Base-by-base conservation (phyloP, 2,329 filamentous ascomycete genomes). In the Calonectria hawksworthii region DNA sequence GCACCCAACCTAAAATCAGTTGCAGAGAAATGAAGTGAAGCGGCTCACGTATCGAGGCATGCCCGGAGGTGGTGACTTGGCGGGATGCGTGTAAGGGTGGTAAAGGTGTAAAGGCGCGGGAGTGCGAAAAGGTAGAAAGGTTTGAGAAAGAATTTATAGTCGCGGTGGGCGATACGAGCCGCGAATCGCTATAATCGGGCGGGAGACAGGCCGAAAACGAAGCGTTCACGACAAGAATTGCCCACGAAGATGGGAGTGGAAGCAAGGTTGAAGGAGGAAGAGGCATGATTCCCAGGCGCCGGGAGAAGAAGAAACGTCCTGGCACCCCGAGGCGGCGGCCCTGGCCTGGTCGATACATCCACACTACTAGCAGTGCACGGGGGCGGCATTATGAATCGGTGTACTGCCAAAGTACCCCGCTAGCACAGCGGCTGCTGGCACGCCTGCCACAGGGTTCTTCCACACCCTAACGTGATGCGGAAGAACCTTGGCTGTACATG, bases 281-380 rank as follows among this genome's bases (percentile, higher is more conserved):
- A 82, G 82, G 78, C 77, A 82, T 83, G 83, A 82, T 80, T 83
- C 80, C 81, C 81, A 83, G 79, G 79, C 80, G 79, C 80, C 80
- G 83, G 81, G 81, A 83, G 82, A 84, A 85, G 82, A 82, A 84
- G 82, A 85, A 85, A 84, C 83, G 83, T 83, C 81, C 83, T 83
- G 80, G 83, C 78, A 83, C 83, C 80, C 82, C 82, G 80, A 83
- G 83, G 80, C 82, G 83, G 81, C 82, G 83, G 82, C 82, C 82
- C 83, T 84, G 82, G 82, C 79, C 78, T 82, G 81, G 81, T 82
- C 79, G 77, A 83, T 82, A 81, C 78, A 79, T 81, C 79, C 79
- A 80, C 78, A 77, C 77, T 83, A 76, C 80, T 84, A 83, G 80
- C 74, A 78, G 78, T 77, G 82, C 83, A 85, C 81, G 80, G 83